Base-by-base conservation (phyloP, 306 rosid species). In the Rosa lucieae region DNA sequence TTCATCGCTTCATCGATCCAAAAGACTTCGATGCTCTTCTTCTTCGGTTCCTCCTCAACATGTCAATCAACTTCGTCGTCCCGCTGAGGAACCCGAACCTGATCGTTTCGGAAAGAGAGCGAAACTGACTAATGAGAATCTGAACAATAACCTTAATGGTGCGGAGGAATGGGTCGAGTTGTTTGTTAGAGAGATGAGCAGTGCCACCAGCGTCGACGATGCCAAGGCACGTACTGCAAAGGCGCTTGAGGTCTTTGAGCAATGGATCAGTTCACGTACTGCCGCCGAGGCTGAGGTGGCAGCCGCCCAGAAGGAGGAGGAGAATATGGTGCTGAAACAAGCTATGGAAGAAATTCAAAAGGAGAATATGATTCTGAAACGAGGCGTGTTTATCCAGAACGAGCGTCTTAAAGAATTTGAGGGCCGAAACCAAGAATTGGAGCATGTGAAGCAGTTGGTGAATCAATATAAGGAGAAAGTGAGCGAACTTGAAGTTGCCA, bases 201-300 rank as follows among this genome's bases (percentile, higher is more conserved):
- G 42, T 6, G 68, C 68, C 68, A 62, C 68, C 17, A 62, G 40
- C 42, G 8, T 32, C 68, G 42, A 62, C 68, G 68, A 62, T 5
- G 68, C 68, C 20, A 62, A 32, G 20, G 20, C 68, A 29, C 68
- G 68, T 13, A 18, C 68, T 12, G 68, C 68, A 21, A 62, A 32
- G 42, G 68, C 42, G 20, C 39, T 62, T 21, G 68, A 62, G 68
- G 42, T 12, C 42, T 66, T 66, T 66, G 47, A 66, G 23, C 10
- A 21, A 6, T 56, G 3, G 29, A 21, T 56, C 4, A 7, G 29
- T 12, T 37, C 46, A 37, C 11, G 23, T 37, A 46, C 21, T 8
- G 21, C 70, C 46, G 70, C 70, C 23, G 47, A 66, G 12, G 70
- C 46, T 66, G 70, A 66, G 46, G 46, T 21, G 32, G 63, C 63